Percentiles rank a stretch among this genome's conserved stretches.
Conservation (phyloP, 208 protist genomes). For the Crithidia thermophila region DNA sequence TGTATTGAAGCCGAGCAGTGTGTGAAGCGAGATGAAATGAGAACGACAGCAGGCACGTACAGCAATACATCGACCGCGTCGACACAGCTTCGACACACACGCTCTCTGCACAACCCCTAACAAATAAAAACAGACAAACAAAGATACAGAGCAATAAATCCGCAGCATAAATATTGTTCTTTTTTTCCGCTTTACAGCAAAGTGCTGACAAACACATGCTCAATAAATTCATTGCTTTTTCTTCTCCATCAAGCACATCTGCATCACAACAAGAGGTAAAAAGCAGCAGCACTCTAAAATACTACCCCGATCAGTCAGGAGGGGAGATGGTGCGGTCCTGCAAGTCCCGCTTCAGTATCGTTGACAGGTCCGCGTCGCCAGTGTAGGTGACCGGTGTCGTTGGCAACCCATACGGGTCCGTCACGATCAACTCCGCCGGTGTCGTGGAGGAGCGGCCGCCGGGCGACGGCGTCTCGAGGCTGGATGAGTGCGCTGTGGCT, state of each 20-base stretch:
- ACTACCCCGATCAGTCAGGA: slow-evolving; percentile 1
- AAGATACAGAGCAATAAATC: too few relatives aligned
- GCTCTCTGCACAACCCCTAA: too few relatives aligned
- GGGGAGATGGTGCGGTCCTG: slow-evolving; percentile 26
- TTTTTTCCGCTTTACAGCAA: too few relatives aligned
- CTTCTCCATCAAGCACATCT: too few relatives aligned
- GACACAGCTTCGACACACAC: too few relatives aligned
- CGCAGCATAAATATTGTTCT: too few relatives aligned
- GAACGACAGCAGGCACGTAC: not conserved
- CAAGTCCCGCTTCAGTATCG: slow-evolving; percentile 31
- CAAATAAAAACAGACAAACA: too few relatives aligned
- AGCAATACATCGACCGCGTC: slow-evolving; percentile 4
- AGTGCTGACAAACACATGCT: too few relatives aligned
- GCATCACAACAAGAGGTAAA: not conserved
- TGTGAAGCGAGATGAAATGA: too few relatives aligned
- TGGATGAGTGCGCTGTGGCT: not conserved
- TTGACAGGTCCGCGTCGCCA: slow-evolving; percentile 30
- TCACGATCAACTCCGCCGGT: slow-evolving; percentile 10
- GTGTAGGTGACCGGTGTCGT: slow-evolving; percentile 26
- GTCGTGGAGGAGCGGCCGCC: slow-evolving; percentile 1
- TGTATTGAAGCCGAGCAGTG: too few relatives aligned
- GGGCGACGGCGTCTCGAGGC: not conserved
- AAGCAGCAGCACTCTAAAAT: not conserved
- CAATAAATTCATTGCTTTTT: too few relatives aligned
- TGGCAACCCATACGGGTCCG: slow-evolving; percentile 21